Evolutionary conservation across 768 basidiomycete species (phyloP), one percentile per base, ranked within the genome.

Genomic region (Leccinum boreale): DNA sequence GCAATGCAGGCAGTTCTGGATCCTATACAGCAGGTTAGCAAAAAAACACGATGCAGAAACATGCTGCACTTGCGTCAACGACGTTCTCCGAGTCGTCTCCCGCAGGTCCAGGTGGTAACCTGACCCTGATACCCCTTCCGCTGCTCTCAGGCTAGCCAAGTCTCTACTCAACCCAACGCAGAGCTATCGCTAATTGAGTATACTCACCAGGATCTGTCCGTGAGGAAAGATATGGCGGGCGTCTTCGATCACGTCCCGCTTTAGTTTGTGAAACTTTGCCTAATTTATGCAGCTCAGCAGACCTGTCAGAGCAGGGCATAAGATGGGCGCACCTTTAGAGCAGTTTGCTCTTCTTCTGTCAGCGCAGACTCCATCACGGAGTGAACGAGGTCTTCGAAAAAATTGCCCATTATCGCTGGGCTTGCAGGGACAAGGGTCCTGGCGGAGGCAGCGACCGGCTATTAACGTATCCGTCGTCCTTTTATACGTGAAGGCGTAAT

Each of bases 191-290:
- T 8, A 17, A n/a, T 35, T 42, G 3, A 14, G 7, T 17, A 7
- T 8, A 11, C 67, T 60, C 42, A 72, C 69, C 52, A 70, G 49
- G 57, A 70, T 68, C 49, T 70, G 59, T 46, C 69, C 69, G 3
- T 70, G 69, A 12, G 70, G 69, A 14, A 70, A 70, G 4, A 70
- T 51, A 7, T 50, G 3, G 12, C 66, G 68, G 36, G 72, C 64
- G 14, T 70, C 69, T 1, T 72, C 57, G 4, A 70, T 70, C 33
- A 68, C 70, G 0, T 70, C 70, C 17, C 61, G 64, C 46, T 64
- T 70, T 14, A 70, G 57, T 26, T 68, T 70, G 50, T 68, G 64
- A 57, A 70, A 70, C 51, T 70, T 70, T 4, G 69, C 69, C 69
- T 70, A 26, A n/a, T 14, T 8, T 9, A 4, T 19, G 23, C 5